Percentiles rank a stretch among this genome's conserved stretches.
Evolutionary conservation across 2,329 filamentous ascomycete species (phyloP).

Genomic region (Exophiala mesophila): DNA sequence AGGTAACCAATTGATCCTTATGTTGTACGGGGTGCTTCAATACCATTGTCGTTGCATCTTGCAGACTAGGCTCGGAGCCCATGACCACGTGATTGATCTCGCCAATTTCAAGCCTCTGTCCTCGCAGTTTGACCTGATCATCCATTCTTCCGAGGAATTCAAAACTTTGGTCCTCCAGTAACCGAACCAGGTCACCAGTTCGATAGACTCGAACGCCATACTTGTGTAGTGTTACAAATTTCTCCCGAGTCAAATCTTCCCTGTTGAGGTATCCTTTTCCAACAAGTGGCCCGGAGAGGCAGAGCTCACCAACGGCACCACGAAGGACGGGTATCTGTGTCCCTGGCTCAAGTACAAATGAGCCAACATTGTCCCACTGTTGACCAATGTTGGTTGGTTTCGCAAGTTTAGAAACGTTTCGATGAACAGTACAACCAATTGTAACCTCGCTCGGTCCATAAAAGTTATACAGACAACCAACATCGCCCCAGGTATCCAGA

Average conservation of each 20-base stretch:
- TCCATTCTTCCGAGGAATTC: slow-evolving; percentile 85
- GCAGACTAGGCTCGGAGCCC: slow-evolving; percentile 51
- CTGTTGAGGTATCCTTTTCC: slow-evolving; percentile 85
- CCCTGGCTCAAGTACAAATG: slow-evolving; percentile 67
- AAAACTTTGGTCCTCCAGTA: slow-evolving; percentile 75
- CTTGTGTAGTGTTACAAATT: slow-evolving; percentile 62
- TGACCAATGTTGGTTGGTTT: slow-evolving; percentile 82
- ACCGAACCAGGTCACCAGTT: slow-evolving; percentile 80
- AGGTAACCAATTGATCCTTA: slow-evolving; percentile 80
- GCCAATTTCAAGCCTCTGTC: slow-evolving; percentile 80
- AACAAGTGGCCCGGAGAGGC: slow-evolving; percentile 79
- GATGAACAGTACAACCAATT: slow-evolving; percentile 86
- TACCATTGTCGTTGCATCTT: slow-evolving; percentile 73
- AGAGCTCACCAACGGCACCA: slow-evolving; percentile 81
- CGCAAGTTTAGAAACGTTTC: slow-evolving; percentile 70
- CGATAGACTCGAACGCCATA: slow-evolving; percentile 67
- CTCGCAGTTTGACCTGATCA: slow-evolving; percentile 86
- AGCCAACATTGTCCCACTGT: slow-evolving; percentile 83
- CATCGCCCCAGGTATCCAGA: slow-evolving; percentile 74
- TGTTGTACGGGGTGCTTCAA: slow-evolving; percentile 64
- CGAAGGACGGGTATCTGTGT: slow-evolving; percentile 67
- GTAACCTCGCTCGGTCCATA: slow-evolving; percentile 91
- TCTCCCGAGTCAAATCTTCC: slow-evolving; percentile 67
- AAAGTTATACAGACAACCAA: slow-evolving; percentile 81
- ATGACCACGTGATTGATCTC: slow-evolving; percentile 86